Base-by-base conservation (phyloP, 495 filamentous ascomycete species). In the Talaromyces adpressus region DNA sequence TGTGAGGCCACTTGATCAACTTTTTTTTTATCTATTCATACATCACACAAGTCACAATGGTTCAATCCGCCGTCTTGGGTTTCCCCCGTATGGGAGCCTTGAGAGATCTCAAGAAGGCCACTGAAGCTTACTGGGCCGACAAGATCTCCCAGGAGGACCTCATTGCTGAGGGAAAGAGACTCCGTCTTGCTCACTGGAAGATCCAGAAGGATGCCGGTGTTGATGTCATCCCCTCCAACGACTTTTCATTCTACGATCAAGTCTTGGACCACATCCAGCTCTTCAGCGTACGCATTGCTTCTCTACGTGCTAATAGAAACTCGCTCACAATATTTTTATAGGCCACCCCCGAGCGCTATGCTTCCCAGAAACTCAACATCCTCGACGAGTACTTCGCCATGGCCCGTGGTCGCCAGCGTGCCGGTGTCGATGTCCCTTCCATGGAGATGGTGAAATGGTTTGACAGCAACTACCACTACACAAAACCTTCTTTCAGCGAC, bases 401-500 rank as follows among this genome's bases (percentile, higher is more conserved):
- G 94, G 94, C 95, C 72, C 89, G 94, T 85, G 94, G 94, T 76
- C 93, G 91, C 77, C 94, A 98, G 80, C 79, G 81, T 62, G 80
- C 80, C 63, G 71, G 70, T 62, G 85, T 98, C 67, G 94, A 98
- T 81, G 94, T 98, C 69, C 93, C 93, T 57, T 25, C 59, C 62
- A 47, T 87, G 82, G 94, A 98, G 84, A 98, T 98, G 94, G 94
- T 98, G 61, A 98, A 98, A 82, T 98, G 95, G 94, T 98, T 98
- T 76, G 94, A 98, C 84, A 96, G 91, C 68, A 98, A 98, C 88
- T 98, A 98, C 87, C 94, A 98, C 85, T 98, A 98, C 82, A 94
- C 98, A 79, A 97, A 97, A 86, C 94, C 94, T 63, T 97, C 94
- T 64, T 85, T 98, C 63, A 90, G 96, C 78, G 89, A 97, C 79